These are phyloP conservation scores for Liquidambar formosana DNA, from an alignment of 164 flowering plant species.

Conservation along the genomic window DNA sequence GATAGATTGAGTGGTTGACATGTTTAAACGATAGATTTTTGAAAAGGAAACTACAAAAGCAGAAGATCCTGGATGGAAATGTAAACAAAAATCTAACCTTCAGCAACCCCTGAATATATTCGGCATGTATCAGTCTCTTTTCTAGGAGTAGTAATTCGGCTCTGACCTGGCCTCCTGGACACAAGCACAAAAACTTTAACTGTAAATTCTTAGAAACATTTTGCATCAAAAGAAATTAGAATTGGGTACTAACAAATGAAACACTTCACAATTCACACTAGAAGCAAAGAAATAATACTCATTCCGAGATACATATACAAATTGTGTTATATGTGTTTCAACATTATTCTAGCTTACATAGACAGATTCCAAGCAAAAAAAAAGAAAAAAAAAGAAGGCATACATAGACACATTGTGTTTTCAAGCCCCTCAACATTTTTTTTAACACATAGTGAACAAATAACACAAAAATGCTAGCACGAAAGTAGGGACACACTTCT, in stretches of 20 bases:
- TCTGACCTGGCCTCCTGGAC: slow-evolving; percentile 97
- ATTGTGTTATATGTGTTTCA: too few relatives aligned
- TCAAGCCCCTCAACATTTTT: neutral
- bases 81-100: slow-evolving; percentile 50
- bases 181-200: slow-evolving; percentile 7
- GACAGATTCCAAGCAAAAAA: too few relatives aligned
- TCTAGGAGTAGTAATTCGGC: slow-evolving; percentile 96
- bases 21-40: too few relatives aligned
- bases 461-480: neutral
- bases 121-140: slow-evolving; percentile 94
- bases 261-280: neutral
- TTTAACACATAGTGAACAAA: neutral
- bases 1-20: too few relatives aligned
- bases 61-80: neutral
- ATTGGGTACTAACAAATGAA: too few relatives aligned
- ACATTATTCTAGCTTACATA: neutral
- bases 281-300: neutral
- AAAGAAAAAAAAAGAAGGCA: too few relatives aligned
- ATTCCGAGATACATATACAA: too few relatives aligned
- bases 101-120: slow-evolving; percentile 81
- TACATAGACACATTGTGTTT: too few relatives aligned
- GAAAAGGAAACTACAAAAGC: neutral
- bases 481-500: neutral
- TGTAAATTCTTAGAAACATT: slow-evolving; percentile 3
- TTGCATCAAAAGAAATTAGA: neutral